phyloP scores from a whole-genome alignment of 768 basidiomycete species.

The Rhodotorula sphaerocarpa region DNA sequence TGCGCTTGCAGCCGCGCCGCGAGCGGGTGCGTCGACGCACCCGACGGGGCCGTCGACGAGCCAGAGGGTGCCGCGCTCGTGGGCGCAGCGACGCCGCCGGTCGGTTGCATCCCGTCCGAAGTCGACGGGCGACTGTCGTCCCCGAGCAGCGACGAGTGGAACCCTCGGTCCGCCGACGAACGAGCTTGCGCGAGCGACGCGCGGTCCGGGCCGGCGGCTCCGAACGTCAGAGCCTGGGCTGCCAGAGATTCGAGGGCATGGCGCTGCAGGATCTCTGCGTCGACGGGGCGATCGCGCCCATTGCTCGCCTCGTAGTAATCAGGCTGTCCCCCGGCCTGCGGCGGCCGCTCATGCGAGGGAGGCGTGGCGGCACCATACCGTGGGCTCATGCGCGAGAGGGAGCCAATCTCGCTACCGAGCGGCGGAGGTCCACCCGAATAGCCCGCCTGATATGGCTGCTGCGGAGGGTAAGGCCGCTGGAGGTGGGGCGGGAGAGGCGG shows the following conservation, averaged over 20 bases:
- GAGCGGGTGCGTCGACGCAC: background rate
- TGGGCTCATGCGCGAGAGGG: no score
- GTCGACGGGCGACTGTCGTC: background rate
- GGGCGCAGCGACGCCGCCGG: background rate
- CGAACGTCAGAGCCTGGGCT: slow-evolving; percentile 18
- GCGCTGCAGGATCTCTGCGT: slow-evolving; percentile 1
- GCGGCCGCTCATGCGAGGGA: no score
- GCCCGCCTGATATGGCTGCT: background rate
- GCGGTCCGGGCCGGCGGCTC: background rate
- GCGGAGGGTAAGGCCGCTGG: background rate
- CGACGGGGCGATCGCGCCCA: background rate
- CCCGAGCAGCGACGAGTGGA: background rate
- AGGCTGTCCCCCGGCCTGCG: background rate
- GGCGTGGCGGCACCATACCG: no score
- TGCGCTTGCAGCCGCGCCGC: background rate
- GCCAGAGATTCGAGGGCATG: slow-evolving; percentile 15
- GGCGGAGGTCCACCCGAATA: no score
- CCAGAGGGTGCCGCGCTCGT: background rate
- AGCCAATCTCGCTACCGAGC: no score
- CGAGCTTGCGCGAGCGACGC: background rate
- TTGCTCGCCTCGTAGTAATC: background rate
- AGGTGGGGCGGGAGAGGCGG: background rate
- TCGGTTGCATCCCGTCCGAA: background rate
- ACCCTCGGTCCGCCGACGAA: no score
- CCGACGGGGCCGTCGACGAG: background rate